A percentile compares a stretch with the other conserved stretches of the same genome.
phyloP scores from a whole-genome alignment of 352 stramenopile genomes.

The Pythium volutum region DNA sequence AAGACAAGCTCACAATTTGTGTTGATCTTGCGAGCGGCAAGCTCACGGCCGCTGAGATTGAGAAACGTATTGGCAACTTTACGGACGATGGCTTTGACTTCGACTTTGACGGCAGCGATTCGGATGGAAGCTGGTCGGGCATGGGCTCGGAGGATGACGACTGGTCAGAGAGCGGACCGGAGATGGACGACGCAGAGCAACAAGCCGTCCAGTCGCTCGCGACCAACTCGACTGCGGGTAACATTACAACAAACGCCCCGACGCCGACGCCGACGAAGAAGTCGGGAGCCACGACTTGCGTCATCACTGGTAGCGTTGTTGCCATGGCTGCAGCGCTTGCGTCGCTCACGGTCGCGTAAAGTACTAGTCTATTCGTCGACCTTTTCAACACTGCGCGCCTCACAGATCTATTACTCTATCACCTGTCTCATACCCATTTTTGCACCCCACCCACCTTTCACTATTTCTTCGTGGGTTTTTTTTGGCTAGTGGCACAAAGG shows the following conservation, averaged over 20 bases:
- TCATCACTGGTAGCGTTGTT: neutral
- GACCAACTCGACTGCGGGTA: neutral
- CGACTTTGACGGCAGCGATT: neutral
- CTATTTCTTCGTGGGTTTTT: too few species aligned
- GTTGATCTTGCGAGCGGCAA: conserved; percentile 7
- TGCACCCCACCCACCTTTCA: too few species aligned
- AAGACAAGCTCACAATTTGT: neutral
- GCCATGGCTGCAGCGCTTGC: neutral
- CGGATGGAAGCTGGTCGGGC: neutral
- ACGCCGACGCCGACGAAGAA: neutral
- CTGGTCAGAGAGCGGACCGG: too few species aligned
- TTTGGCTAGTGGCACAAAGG: too few species aligned
- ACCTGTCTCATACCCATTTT: too few species aligned
- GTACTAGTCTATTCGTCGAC: too few species aligned
- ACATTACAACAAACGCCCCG: neutral
- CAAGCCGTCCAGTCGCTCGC: neutral
- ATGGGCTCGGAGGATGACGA: neutral
- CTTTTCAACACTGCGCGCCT: too few species aligned
- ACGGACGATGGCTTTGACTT: neutral
- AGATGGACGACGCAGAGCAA: too few species aligned
- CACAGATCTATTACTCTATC: too few species aligned
- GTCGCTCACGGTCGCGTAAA: neutral
- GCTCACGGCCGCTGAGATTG: conserved; percentile 3
- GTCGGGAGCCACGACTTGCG: neutral
- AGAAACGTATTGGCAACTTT: conserved; percentile 1